A percentile compares a stretch with the other conserved stretches of the same genome.
These are phyloP conservation scores for Yamagishiella unicocca DNA, from an alignment of 139 green algal species.

Conservation along the genomic window DNA sequence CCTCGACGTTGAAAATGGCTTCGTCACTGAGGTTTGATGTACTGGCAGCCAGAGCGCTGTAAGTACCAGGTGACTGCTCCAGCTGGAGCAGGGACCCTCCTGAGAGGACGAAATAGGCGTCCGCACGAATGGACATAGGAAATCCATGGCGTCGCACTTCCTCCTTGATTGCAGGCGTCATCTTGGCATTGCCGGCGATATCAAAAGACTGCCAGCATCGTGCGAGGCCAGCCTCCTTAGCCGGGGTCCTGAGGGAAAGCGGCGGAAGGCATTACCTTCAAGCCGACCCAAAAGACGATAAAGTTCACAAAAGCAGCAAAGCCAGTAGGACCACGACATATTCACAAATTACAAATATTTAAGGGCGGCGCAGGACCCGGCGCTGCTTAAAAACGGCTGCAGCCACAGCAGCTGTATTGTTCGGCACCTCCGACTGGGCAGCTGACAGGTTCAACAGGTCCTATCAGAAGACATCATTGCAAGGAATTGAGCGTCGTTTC, in stretches of 20 bases:
- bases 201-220: conserved; percentile 30
- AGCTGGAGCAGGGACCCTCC: neutral
- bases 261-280: no score
- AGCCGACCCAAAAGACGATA: no score
- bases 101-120: neutral
- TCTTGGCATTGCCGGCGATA: neutral
- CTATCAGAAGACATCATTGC: no score
- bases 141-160: conserved; percentile 17
- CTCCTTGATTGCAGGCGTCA: conserved; percentile 14
- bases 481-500: no score
- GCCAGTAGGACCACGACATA: no score
- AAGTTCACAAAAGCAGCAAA: no score
- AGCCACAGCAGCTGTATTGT: no score
- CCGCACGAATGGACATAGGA: neutral
- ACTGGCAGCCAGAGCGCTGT: conserved; percentile 23
- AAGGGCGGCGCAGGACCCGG: no score
- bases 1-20: conserved; percentile 10
- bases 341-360: no score
- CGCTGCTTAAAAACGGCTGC: no score
- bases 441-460: no score
- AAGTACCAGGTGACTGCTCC: neutral
- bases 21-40: conserved; percentile 22
- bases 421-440: no score
- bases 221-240: conserved; percentile 20
- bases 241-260: conserved; percentile 28